phyloP scores from a whole-genome alignment of 2,329 filamentous ascomycete genomes.

The Cercospora nicotianae region DNA sequence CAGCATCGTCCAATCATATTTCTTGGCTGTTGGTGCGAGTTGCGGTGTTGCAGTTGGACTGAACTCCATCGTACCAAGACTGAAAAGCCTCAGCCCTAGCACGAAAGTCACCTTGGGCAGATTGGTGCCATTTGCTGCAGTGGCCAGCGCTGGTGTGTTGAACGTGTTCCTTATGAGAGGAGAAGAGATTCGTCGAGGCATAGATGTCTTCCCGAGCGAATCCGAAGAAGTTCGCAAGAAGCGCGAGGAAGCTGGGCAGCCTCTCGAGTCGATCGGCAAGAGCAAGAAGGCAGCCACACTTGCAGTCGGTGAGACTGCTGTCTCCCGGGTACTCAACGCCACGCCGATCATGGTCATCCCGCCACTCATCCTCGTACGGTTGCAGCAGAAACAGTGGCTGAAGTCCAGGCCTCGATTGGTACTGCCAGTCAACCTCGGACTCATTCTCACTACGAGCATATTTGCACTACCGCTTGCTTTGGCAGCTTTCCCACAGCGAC shows the following conservation, averaged over 20 bases:
- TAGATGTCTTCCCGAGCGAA: conserved; percentile 85
- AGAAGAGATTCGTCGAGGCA: conserved; percentile 89
- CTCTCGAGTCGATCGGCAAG: conserved; percentile 68
- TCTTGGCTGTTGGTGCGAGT: conserved; percentile 85
- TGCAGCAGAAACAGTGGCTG: conserved; percentile 84
- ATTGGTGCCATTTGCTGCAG: conserved; percentile 94
- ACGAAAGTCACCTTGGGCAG: conserved; percentile 75
- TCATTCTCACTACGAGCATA: conserved; percentile 84
- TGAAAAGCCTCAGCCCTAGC: conserved; percentile 72
- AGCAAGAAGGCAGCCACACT: conserved; percentile 83
- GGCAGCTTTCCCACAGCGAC: conserved; percentile 87
- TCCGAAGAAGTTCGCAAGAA: conserved; percentile 67
- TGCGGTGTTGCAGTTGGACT: conserved; percentile 92
- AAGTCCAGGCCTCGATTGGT: conserved; percentile 73
- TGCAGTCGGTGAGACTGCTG: conserved; percentile 88
- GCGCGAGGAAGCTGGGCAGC: conserved; percentile 36
- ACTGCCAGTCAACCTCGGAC: conserved; percentile 77
- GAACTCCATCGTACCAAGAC: conserved; percentile 81
- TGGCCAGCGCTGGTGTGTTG: conserved; percentile 83
- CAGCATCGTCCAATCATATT: conserved; percentile 85
- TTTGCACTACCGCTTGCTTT: conserved; percentile 87
- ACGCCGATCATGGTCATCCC: conserved; percentile 97
- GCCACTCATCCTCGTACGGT: conserved; percentile 76
- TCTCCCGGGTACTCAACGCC: conserved; percentile 88
- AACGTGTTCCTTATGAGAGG: conserved; percentile 98